These are phyloP conservation scores for Colletotrichum viniferum DNA, from an alignment of 2,329 filamentous ascomycete genomes.

Conservation along the genomic window DNA sequence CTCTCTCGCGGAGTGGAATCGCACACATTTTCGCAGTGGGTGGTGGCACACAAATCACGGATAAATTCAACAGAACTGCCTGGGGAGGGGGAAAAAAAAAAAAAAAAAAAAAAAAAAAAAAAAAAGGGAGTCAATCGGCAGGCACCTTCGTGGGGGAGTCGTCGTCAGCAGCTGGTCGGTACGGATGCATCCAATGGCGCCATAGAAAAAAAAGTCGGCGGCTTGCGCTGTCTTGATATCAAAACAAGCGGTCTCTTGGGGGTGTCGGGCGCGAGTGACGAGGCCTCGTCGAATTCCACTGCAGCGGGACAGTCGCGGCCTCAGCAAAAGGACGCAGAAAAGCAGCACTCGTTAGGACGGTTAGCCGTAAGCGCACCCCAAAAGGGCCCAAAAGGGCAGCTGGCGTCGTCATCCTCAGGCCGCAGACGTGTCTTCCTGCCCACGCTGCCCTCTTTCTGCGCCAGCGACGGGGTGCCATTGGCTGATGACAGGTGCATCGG, in stretches of 20 bases:
- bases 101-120: background rate
- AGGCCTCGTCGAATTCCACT: background rate
- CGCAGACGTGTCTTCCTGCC: slow-evolving; percentile 1
- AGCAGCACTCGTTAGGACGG: background rate
- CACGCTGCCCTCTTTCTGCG: background rate
- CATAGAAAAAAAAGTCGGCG: background rate
- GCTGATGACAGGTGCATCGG: background rate
- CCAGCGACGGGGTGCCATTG: background rate
- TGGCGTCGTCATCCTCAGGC: slow-evolving; percentile 21
- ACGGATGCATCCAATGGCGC: background rate
- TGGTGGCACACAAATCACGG: background rate
- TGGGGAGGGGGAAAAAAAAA: too few relatives aligned
- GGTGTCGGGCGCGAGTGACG: slow-evolving; percentile 1
- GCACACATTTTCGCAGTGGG: background rate
- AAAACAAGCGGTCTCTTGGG: slow-evolving; percentile 1
- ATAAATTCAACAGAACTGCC: background rate
- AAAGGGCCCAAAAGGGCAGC: slow-evolving; percentile 17
- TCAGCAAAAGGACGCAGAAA: background rate
- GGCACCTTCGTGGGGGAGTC: background rate
- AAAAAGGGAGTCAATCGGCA: background rate
- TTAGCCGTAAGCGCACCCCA: background rate
- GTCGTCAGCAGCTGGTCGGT: slow-evolving; percentile 7
- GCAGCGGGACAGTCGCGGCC: background rate
- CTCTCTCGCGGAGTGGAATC: background rate
- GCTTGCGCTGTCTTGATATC: background rate